Evolutionary conservation across 768 basidiomycete genomes (phyloP), one percentile per base, ranked within the genome.

Genomic region (Auricularia cornea): DNA sequence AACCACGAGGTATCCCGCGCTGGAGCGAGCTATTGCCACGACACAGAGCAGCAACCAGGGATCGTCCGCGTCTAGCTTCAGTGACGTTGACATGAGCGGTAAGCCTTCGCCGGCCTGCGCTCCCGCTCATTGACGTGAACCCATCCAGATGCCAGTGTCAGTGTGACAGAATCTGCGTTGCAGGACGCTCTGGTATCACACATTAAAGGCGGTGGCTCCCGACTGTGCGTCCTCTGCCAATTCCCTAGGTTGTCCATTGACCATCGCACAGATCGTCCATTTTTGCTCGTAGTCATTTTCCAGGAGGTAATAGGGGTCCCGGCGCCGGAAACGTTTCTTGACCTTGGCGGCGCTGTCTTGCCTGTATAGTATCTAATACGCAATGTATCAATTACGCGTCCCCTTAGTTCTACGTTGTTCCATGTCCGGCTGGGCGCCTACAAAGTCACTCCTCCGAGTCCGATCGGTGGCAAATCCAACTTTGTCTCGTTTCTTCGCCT

Each of bases 181-280:
- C 90, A 91, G 70, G 92, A 90, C 67, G 89, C 90, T 0, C 72
- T 90, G 56, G 77, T 88, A 74, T 92, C 90, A 3, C 90, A 92
- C 71, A 84, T 87, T 63, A 83, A 83, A 20, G 82, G 81, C 18
- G 80, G 80, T 44, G 81, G 85, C 3, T 90, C 90, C 12, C 83
- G 84, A 63, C 71, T 90, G 90, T 92, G 69, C 77, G 90, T 83
- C 26, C 62, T 57, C 30, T 51, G 30, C 40, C 64, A 35, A 38
- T 32, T 44, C 23, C 23, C 33, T n/a, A 18, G 8, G 44, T 48
- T 23, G 20, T 18, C 44, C 44, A 23, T 18, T 62, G 29, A 65
- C 18, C 11, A n/a, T 44, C 28, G 11, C 31, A 30, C 59, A 59
- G 52, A 40, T 41, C 60, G 40, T 77, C 78, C 64, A 69, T 72